Evolutionary conservation across 345 rosid genomes (phyloP), one percentile per base, ranked within the genome.

Genomic region (Arabis alpina): DNA sequence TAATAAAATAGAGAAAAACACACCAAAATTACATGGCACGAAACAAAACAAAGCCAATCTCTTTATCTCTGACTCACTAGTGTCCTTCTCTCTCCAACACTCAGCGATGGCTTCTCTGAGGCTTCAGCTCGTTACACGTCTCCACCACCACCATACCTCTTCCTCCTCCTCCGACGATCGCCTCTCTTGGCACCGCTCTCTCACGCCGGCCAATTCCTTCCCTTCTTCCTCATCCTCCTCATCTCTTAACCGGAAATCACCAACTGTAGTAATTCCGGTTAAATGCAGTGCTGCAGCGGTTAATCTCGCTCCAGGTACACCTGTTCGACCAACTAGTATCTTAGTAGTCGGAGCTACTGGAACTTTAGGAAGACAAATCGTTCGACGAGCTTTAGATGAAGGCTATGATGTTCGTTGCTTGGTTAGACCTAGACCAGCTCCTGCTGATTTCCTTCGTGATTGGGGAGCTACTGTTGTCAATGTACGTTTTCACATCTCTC

Each of bases 381-480:
- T 91, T 54, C 76, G 99, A 65, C 64, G 99, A 40, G 97, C 95
- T 0, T 91, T 93, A 49, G 99, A 89, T 52, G 97, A 91, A 82
- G 96, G 97, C 0, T 90, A 92, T 43, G 98, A 89, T 7, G 96
- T 92, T 14, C 78, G 99, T 58, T 93, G 97, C 61, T 95, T 93
- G 27, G 96, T 94, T 12, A 71, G 97, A 63, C 97, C 99, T 13
- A 82, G 99, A 74, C 96, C 96, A 2, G 87, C 97, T 45, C 95
- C 96, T 0, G 96, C 97, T 6, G 97, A 94, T 45, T 94, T 94
- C 61, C 92, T 91, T 57, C 91, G 97, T 23, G 99, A 91, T 73
- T 94, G 97, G 99, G 96, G 96, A 12, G 97, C 99, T 42, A 94
- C 81, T 10, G 97, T 94, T 56, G 97, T 91, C 68, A 94, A 89